Evolutionary conservation across 805 yeast genomes (phyloP).

Genomic region (Candida krabiensis): DNA sequence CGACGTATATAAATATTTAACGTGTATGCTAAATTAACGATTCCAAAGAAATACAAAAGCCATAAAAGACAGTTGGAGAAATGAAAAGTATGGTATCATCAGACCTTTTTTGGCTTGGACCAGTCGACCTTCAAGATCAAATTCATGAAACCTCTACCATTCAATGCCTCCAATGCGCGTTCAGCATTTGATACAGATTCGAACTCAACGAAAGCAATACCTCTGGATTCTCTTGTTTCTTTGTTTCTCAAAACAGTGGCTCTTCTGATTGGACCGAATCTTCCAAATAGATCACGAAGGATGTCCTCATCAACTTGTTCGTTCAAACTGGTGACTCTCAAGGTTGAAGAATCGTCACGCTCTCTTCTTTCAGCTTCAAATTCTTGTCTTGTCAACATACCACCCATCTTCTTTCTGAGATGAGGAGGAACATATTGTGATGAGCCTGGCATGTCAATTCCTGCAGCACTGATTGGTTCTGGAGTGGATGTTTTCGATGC

Average conservation of each 20-base stretch:
- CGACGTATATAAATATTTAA: not conserved
- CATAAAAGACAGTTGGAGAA: not conserved
- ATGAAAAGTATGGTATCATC: constrained; percentile 1
- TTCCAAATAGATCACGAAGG: constrained; percentile 70
- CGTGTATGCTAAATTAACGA: constrained; percentile 3
- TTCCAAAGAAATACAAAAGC: too few relatives aligned
- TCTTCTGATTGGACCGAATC: constrained; percentile 68
- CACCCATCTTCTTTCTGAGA: constrained; percentile 43
- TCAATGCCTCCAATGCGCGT: constrained; percentile 68
- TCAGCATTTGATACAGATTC: constrained; percentile 68
- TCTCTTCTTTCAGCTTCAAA: constrained; percentile 41
- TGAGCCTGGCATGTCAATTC: constrained; percentile 16
- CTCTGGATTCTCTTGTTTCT: constrained; percentile 92
- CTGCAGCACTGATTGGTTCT: constrained; percentile 18
- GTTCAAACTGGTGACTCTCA: constrained; percentile 90
- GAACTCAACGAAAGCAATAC: constrained; percentile 91
- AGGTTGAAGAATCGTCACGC: constrained; percentile 83
- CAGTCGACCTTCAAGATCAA: constrained; percentile 71
- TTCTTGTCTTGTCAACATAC: constrained; percentile 26
- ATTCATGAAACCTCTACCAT: constrained; percentile 92
- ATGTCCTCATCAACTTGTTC: constrained; percentile 79
- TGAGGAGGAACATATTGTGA: constrained; percentile 65
- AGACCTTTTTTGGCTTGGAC: constrained; percentile 44
- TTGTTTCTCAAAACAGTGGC: constrained; percentile 84
- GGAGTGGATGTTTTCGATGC: constrained; percentile 18